Evolutionary conservation across 2,329 filamentous ascomycete species (phyloP).

Genomic region (Trichoderma lentiforme): DNA sequence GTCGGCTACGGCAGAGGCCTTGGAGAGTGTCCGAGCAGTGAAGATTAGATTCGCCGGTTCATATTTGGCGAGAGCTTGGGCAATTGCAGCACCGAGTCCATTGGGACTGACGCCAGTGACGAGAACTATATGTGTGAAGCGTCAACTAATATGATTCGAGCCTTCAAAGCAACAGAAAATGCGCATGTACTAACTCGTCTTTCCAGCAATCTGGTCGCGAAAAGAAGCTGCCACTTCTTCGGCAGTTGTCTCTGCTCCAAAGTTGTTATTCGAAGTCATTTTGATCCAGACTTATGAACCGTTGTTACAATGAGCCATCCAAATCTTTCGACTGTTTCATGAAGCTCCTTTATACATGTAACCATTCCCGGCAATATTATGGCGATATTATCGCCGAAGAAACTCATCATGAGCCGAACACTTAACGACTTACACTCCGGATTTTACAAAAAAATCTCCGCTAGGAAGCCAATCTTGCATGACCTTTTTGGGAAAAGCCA

Average conservation of each 20-base stretch:
- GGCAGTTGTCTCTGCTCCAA: constrained; percentile 4
- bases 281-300: not conserved
- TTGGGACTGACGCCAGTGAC: constrained; percentile 17
- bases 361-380: not conserved
- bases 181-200: not conserved
- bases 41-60: constrained; percentile 3
- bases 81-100: constrained; percentile 6
- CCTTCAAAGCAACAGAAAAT: not conserved
- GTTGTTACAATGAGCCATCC: not conserved
- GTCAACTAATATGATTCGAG: not conserved
- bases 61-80: constrained; percentile 9
- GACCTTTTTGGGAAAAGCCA: not conserved
- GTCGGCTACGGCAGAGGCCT: constrained; percentile 1
- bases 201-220: not conserved
- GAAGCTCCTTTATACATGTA: not conserved
- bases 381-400: not conserved
- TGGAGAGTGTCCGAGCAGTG: constrained; percentile 7
- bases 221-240: constrained; percentile 4
- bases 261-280: not conserved
- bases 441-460: not conserved
- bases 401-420: not conserved
- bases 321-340: not conserved
- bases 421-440: not conserved
- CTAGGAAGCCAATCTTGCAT: constrained; percentile 10
- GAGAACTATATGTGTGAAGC: not conserved